A percentile compares a stretch with the other conserved stretches of the same genome.
Conservation (phyloP, 2,329 filamentous ascomycete genomes). For the Diaporthe vexans region DNA sequence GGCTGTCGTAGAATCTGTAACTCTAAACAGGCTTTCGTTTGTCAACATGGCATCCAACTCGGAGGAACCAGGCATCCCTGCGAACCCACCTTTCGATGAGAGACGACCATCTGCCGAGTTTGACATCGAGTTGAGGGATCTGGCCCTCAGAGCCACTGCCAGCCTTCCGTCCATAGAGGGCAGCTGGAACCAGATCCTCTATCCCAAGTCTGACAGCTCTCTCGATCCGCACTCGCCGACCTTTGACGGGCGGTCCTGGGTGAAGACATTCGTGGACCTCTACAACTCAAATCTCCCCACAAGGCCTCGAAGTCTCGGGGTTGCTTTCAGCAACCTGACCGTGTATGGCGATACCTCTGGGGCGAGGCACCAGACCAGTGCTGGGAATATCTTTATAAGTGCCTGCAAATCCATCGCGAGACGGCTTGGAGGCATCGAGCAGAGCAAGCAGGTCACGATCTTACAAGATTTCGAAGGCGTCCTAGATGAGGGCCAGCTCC, state of each 20-base stretch:
- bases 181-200: neutral
- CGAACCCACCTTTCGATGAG: neutral
- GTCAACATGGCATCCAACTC: neutral
- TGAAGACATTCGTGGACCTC: constrained; percentile 9
- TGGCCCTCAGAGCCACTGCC: constrained; percentile 11
- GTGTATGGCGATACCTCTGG: neutral
- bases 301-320: neutral
- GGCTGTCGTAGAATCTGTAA: neutral
- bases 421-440: neutral
- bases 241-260: constrained; percentile 19
- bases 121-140: constrained; percentile 9
- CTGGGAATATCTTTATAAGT: constrained; percentile 1
- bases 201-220: neutral
- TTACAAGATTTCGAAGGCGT: neutral
- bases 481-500: neutral
- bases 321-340: neutral
- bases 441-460: constrained; percentile 15
- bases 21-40: neutral
- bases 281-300: constrained; percentile 3
- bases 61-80: neutral
- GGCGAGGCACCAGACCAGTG: neutral
- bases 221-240: neutral
- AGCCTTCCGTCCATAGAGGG: constrained; percentile 1
- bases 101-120: neutral
- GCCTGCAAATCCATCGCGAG: neutral